These are phyloP conservation scores for Diaporthe sp. DNA, from an alignment of 2,329 filamentous ascomycete genomes.

Conservation along the genomic window DNA sequence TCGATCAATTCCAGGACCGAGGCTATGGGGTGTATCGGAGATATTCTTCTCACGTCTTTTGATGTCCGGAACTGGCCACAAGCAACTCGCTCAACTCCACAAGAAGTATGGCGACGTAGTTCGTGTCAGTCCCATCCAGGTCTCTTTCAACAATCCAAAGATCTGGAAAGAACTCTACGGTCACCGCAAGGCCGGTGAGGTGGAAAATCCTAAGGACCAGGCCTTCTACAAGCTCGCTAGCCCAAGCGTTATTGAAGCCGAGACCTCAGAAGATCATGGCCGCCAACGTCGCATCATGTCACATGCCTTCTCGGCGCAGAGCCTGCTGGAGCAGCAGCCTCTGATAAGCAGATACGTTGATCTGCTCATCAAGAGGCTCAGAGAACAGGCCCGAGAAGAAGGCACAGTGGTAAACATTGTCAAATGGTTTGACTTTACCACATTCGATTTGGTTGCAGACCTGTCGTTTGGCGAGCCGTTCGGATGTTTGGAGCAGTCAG, in stretches of 20 bases:
- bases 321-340: constrained; percentile 29
- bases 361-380: constrained; percentile 45
- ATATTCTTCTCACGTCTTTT: constrained; percentile 14
- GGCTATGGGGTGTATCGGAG: constrained; percentile 14
- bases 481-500: constrained; percentile 19
- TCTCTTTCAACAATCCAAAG: background rate
- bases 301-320: constrained; percentile 32
- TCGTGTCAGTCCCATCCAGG: constrained; percentile 24
- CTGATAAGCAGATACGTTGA: constrained; percentile 32
- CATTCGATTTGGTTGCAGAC: constrained; percentile 45
- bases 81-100: constrained; percentile 18
- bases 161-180: constrained; percentile 31
- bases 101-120: constrained; percentile 26
- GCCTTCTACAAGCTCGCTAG: background rate
- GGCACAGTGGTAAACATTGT: constrained; percentile 43
- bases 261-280: constrained; percentile 22
- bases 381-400: constrained; percentile 43
- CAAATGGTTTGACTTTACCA: constrained; percentile 50
- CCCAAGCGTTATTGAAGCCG: background rate
- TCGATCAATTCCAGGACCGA: constrained; percentile 28
- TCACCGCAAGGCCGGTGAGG: constrained; percentile 21
- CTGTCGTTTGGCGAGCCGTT: constrained; percentile 42
- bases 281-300: constrained; percentile 33
- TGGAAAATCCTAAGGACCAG: constrained; percentile 29
- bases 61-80: constrained; percentile 21